A percentile compares a stretch with the other conserved stretches of the same genome.
Evolutionary conservation across 768 basidiomycete genomes (phyloP).

Genomic region (Amanita rubescens): DNA sequence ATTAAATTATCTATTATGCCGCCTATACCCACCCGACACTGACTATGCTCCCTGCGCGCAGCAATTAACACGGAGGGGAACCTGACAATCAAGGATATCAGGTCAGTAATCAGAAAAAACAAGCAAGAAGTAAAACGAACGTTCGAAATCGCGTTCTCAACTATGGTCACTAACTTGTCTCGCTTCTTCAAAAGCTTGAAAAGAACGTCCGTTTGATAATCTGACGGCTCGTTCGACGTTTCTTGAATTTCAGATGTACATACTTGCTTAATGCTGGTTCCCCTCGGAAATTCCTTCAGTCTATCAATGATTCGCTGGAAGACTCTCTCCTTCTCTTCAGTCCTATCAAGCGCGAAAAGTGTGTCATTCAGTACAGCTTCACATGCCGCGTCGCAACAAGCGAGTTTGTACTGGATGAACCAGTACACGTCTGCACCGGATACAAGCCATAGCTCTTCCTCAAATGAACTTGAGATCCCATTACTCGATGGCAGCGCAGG

Average conservation of each 20-base stretch:
- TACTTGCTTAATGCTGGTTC: too few relatives aligned
- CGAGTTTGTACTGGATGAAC: background rate
- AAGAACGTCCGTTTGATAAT: too few relatives aligned
- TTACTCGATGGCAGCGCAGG: background rate
- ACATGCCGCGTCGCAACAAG: slow-evolving; percentile 1
- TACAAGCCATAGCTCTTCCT: background rate
- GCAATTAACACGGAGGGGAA: background rate
- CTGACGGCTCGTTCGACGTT: too few relatives aligned
- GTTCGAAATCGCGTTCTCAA: background rate
- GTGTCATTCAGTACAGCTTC: background rate
- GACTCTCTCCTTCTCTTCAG: too few relatives aligned
- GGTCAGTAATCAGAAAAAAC: background rate
- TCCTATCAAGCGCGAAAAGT: too few relatives aligned
- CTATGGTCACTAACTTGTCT: background rate
- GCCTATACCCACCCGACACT: too few relatives aligned
- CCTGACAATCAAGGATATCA: background rate
- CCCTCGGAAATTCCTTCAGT: too few relatives aligned
- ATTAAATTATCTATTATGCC: too few relatives aligned
- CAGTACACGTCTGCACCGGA: background rate
- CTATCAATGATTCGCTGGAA: too few relatives aligned
- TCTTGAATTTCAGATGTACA: too few relatives aligned
- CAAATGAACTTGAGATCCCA: background rate
- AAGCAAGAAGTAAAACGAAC: background rate
- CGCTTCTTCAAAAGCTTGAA: background rate
- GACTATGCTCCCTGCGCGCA: background rate